phyloP scores from a whole-genome alignment of 257 asterid species.

The Schizonepeta tenuifolia region DNA sequence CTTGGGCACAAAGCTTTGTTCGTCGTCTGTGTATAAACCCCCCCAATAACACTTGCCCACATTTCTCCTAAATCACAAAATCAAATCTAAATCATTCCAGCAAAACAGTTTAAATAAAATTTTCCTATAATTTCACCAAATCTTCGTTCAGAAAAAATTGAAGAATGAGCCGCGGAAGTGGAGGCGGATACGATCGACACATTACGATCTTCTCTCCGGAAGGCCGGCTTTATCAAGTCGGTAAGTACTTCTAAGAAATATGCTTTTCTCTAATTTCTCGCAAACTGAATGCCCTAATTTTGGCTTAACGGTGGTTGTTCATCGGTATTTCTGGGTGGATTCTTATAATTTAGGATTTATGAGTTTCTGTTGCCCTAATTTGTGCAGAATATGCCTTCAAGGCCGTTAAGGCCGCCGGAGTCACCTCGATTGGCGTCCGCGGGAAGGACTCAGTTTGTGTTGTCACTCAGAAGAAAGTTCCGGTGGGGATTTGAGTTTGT shows the following conservation, averaged over 20 bases:
- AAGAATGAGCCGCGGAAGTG: slow-evolving; percentile 96
- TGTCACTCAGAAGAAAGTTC: slow-evolving; percentile 99
- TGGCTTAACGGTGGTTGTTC: neutral
- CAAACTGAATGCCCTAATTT: slow-evolving; percentile 3
- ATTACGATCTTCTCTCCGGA: slow-evolving; percentile 99
- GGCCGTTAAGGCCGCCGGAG: slow-evolving; percentile 93
- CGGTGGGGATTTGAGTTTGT: slow-evolving; percentile 50
- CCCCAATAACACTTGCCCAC: slow-evolving; percentile 9
- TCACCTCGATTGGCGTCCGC: slow-evolving; percentile 95
- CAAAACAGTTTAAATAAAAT: neutral
- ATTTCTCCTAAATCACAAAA: slow-evolving; percentile 20
- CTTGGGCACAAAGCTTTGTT: slow-evolving; percentile 51
- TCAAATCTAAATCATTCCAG: slow-evolving; percentile 14
- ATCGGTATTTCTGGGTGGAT: slow-evolving; percentile 13
- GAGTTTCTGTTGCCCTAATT: slow-evolving; percentile 16
- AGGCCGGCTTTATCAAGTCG: slow-evolving; percentile 98
- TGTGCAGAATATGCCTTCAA: slow-evolving; percentile 68
- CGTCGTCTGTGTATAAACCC: slow-evolving; percentile 25
- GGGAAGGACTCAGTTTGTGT: slow-evolving; percentile 96
- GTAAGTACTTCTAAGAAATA: slow-evolving; percentile 42
- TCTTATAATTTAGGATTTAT: slow-evolving; percentile 36
- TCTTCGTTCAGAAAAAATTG: neutral
- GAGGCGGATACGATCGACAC: slow-evolving; percentile 99
- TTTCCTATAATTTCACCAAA: neutral
- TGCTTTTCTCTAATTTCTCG: neutral